A percentile compares a stretch with the other conserved stretches of the same genome.
phyloP scores from a whole-genome alignment of 106 monocot genomes.

The Chionographis japonica region DNA sequence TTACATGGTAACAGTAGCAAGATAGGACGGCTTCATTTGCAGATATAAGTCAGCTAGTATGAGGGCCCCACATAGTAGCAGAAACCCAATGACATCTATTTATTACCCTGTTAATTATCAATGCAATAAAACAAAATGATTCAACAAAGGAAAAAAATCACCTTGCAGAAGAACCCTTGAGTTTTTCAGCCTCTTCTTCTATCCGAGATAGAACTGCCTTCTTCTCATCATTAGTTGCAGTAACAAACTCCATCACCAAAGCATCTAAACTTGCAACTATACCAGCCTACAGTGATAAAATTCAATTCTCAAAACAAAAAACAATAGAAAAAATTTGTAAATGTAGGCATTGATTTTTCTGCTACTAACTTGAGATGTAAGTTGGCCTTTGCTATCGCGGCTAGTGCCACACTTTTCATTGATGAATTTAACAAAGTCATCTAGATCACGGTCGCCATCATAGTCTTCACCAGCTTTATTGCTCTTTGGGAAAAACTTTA shows the following conservation, averaged over 20 bases:
- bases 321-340: background rate
- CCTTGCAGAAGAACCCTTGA: slow-evolving; percentile 70
- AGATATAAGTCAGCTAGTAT: too few relatives aligned
- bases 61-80: too few relatives aligned
- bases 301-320: slow-evolving; percentile 1
- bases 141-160: slow-evolving; percentile 22
- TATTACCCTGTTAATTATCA: background rate
- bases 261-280: slow-evolving; percentile 50
- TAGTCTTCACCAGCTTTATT: slow-evolving; percentile 96
- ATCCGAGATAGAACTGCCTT: slow-evolving; percentile 59
- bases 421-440: slow-evolving; percentile 81
- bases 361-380: slow-evolving; percentile 64
- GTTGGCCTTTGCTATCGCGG: slow-evolving; percentile 81
- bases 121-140: background rate
- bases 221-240: slow-evolving; percentile 46
- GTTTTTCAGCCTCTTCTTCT: slow-evolving; percentile 72
- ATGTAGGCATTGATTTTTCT: background rate
- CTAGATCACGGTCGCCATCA: slow-evolving; percentile 69
- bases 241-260: slow-evolving; percentile 75
- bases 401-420: slow-evolving; percentile 86
- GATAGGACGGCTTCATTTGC: too few relatives aligned
- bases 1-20: too few relatives aligned
- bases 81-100: too few relatives aligned
- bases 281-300: slow-evolving; percentile 60
- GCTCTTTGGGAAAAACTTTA: slow-evolving; percentile 91